Percentiles rank a stretch among this genome's conserved stretches.
Evolutionary conservation across 805 yeast species (phyloP).

Genomic region (Cyberlindnera euphorbiiphila): DNA sequence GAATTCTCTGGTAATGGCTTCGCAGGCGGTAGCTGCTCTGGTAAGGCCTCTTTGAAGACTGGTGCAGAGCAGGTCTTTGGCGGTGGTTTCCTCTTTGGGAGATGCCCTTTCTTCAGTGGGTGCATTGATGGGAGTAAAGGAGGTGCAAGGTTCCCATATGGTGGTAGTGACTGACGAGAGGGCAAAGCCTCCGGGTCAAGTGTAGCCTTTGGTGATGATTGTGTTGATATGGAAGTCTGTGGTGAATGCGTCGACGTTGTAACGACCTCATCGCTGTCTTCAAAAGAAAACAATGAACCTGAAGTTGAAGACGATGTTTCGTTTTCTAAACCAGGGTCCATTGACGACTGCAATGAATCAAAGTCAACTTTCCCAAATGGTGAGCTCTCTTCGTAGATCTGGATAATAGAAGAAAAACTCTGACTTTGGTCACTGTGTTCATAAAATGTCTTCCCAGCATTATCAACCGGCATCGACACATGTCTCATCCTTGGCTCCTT

Average conservation of each 20-base stretch:
- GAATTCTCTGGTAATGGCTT: not conserved
- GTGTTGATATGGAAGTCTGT: conserved; percentile 1
- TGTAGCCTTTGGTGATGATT: not conserved
- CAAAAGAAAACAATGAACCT: conserved; percentile 9
- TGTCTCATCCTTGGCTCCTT: conserved; percentile 5
- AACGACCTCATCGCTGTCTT: conserved; percentile 3
- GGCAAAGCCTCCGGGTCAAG: too few relatives aligned
- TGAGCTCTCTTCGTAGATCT: conserved; percentile 15
- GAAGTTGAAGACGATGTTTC: conserved; percentile 4
- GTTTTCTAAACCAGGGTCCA: conserved; percentile 1
- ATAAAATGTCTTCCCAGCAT: not conserved
- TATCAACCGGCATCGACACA: conserved; percentile 12
- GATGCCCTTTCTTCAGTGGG: not conserved
- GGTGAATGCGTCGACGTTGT: not conserved
- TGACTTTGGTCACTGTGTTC: conserved; percentile 2
- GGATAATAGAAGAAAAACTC: conserved; percentile 15
- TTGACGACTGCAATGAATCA: conserved; percentile 1
- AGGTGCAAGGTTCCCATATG: too few relatives aligned
- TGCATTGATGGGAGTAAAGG: too few relatives aligned
- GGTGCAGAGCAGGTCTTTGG: not conserved
- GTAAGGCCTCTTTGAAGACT: not conserved
- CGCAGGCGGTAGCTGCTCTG: too few relatives aligned
- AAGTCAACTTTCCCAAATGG: conserved; percentile 8
- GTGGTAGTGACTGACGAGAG: too few relatives aligned
- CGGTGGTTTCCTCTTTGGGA: conserved; percentile 5